Evolutionary conservation across 2,329 filamentous ascomycete species (phyloP).

Genomic region (Phoma sp.): DNA sequence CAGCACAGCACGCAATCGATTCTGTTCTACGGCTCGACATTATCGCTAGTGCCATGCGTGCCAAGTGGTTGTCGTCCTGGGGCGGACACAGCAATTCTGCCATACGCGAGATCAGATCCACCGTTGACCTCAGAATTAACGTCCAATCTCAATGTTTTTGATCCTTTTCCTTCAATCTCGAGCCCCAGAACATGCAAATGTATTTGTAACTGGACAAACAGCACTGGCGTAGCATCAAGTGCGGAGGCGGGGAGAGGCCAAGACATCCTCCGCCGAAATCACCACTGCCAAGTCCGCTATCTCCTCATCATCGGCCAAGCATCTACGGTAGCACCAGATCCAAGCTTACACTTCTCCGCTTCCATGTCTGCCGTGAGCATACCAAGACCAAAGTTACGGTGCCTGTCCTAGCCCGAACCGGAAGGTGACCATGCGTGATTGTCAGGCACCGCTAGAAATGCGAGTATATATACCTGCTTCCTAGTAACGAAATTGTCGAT

Average conservation of each 20-base stretch:
- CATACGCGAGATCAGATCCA: too few relatives aligned
- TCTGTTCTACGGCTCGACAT: slow-evolving; percentile 5
- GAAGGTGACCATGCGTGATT: slow-evolving; percentile 12
- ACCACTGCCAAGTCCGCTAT: slow-evolving; percentile 25
- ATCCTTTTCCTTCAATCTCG: neutral
- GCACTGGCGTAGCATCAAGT: neutral
- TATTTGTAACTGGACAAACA: too few relatives aligned
- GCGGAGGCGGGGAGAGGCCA: slow-evolving; percentile 10
- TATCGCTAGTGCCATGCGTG: slow-evolving; percentile 15
- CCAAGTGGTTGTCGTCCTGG: slow-evolving; percentile 10
- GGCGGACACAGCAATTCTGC: neutral
- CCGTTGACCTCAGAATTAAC: neutral
- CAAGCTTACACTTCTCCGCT: slow-evolving; percentile 6
- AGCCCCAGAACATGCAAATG: too few relatives aligned
- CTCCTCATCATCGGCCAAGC: slow-evolving; percentile 24
- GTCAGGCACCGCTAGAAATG: neutral
- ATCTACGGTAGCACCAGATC: slow-evolving; percentile 2
- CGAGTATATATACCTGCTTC: slow-evolving; percentile 12
- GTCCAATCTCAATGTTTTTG: too few relatives aligned
- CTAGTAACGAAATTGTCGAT: neutral
- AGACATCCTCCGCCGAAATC: slow-evolving; percentile 9
- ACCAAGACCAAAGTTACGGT: slow-evolving; percentile 14
- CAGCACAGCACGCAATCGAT: neutral
- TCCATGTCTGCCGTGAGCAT: slow-evolving; percentile 7
- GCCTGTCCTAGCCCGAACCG: slow-evolving; percentile 5